Evolutionary conservation across 116 monocot species (phyloP).

Genomic region (Trichopus zeylanicus): DNA sequence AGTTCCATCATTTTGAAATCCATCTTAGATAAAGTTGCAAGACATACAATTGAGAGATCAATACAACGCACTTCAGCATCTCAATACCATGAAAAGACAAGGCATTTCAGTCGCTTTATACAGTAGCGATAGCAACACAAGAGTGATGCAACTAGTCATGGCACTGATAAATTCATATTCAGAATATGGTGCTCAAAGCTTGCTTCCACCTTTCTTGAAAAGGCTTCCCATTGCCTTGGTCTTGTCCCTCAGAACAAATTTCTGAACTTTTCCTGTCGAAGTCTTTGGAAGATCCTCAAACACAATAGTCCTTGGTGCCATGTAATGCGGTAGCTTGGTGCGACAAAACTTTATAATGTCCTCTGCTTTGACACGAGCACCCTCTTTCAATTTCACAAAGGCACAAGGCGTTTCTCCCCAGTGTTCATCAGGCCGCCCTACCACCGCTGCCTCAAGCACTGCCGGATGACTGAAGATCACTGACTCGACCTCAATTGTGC

Average conservation of each 20-base stretch:
- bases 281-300: slow-evolving; percentile 73
- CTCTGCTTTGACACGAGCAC: slow-evolving; percentile 17
- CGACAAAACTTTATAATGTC: slow-evolving; percentile 62
- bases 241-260: slow-evolving; percentile 62
- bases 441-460: slow-evolving; percentile 71
- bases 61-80: too few relatives aligned
- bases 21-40: too few relatives aligned
- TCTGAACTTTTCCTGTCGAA: slow-evolving; percentile 70
- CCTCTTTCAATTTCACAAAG: slow-evolving; percentile 68
- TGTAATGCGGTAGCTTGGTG: slow-evolving; percentile 47
- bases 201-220: slow-evolving; percentile 11
- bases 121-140: too few relatives aligned
- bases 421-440: slow-evolving; percentile 52
- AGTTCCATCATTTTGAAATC: too few relatives aligned
- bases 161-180: too few relatives aligned
- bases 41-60: too few relatives aligned
- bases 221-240: slow-evolving; percentile 45
- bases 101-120: too few relatives aligned
- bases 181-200: slow-evolving; percentile 33
- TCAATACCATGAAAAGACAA: too few relatives aligned
- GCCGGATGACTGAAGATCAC: slow-evolving; percentile 53
- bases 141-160: too few relatives aligned
- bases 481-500: slow-evolving; percentile 77
- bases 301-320: slow-evolving; percentile 49
- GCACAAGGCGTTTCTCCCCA: slow-evolving; percentile 89